These are phyloP conservation scores for Penicillium tannophilum DNA, from an alignment of 495 filamentous ascomycete genomes.

Conservation along the genomic window DNA sequence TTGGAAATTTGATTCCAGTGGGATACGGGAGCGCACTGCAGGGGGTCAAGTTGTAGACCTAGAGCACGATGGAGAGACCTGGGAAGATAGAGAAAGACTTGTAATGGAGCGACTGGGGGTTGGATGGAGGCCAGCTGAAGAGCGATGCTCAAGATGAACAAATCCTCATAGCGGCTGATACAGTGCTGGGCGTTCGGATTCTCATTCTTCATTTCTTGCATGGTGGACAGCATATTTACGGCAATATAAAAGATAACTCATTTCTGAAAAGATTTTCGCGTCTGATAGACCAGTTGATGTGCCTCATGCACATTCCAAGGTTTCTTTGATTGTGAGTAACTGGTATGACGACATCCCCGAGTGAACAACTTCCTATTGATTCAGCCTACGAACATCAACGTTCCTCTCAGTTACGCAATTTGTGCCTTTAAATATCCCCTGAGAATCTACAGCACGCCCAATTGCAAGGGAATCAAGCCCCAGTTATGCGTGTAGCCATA, in stretches of 20 bases:
- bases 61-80: constrained; percentile 55
- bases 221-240: no score
- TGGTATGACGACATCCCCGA: not conserved
- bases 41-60: constrained; percentile 69
- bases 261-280: no score
- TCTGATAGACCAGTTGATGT: no score
- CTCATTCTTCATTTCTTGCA: no score
- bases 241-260: no score
- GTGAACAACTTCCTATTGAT: not conserved
- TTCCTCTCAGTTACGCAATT: not conserved
- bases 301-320: not conserved
- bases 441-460: not conserved
- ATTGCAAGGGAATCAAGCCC: not conserved
- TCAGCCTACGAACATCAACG: not conserved
- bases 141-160: constrained; percentile 70
- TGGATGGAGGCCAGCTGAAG: constrained; percentile 68
- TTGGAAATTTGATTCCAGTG: constrained; percentile 92
- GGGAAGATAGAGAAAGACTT: constrained; percentile 72
- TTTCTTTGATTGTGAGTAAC: not conserved
- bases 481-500: not conserved
- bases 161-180: no score
- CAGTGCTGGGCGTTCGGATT: no score
- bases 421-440: not conserved
- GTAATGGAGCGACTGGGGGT: constrained; percentile 81
- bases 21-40: constrained; percentile 66